These are phyloP conservation scores for Chytriomyces hyalinus DNA, from an alignment of 192 early-diverging fungal species.

Conservation along the genomic window DNA sequence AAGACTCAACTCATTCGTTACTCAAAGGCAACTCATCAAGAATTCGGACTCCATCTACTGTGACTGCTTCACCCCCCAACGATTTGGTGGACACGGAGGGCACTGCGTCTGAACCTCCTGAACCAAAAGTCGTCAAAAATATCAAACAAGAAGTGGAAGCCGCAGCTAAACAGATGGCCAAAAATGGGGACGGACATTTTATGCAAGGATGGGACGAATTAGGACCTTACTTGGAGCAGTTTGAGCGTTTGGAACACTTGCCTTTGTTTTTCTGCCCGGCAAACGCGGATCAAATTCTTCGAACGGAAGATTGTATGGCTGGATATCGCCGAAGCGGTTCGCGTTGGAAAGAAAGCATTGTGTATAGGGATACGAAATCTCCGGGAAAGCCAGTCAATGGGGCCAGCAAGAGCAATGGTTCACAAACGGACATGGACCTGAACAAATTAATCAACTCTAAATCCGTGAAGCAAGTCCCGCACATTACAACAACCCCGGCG, in stretches of 20 bases:
- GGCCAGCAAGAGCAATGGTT: no score
- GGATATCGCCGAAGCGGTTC: constrained; percentile 45
- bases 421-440: no score
- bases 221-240: constrained; percentile 46
- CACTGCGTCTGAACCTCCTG: background rate
- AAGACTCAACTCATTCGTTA: background rate
- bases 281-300: constrained; percentile 50
- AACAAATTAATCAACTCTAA: no score
- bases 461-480: no score
- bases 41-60: background rate
- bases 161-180: background rate
- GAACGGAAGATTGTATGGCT: constrained; percentile 45
- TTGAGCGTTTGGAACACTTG: constrained; percentile 48
- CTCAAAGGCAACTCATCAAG: background rate
- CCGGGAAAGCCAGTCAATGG: background rate
- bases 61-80: background rate
- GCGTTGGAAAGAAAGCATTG: constrained; percentile 51
- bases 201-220: constrained; percentile 49
- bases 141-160: background rate
- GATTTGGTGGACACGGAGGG: background rate
- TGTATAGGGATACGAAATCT: constrained; percentile 33
- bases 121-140: constrained; percentile 6
- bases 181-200: background rate
- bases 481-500: no score
- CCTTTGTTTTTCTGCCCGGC: constrained; percentile 58